These are phyloP conservation scores for Cytospora leucostoma DNA, from an alignment of 2,329 filamentous ascomycete species.

Conservation along the genomic window DNA sequence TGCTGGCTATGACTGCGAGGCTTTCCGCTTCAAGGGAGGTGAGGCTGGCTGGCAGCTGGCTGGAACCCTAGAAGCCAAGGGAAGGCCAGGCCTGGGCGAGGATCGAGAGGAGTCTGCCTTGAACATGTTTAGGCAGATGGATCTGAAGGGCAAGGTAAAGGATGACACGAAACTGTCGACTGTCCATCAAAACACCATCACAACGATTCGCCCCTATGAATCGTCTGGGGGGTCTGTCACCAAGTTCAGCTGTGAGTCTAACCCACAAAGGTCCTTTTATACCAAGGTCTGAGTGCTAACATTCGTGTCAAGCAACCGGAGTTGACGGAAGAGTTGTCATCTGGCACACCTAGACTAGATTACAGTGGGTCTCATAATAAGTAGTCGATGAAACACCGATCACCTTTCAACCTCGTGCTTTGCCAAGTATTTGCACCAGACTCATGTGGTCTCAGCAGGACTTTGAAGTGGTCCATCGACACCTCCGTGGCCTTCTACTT, in stretches of 20 bases:
- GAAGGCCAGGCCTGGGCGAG: slow-evolving; percentile 60
- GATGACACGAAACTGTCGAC: slow-evolving; percentile 95
- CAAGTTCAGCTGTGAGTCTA: slow-evolving; percentile 82
- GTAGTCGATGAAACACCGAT: slow-evolving; percentile 13
- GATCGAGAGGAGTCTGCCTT: slow-evolving; percentile 85
- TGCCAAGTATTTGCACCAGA: slow-evolving; percentile 14
- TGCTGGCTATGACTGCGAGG: slow-evolving; percentile 87
- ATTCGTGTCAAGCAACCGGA: slow-evolving; percentile 63
- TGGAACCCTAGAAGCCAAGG: slow-evolving; percentile 78
- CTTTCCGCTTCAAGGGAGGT: slow-evolving; percentile 82
- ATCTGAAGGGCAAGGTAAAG: slow-evolving; percentile 88
- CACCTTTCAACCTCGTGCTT: slow-evolving; percentile 22
- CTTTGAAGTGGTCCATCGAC: slow-evolving; percentile 11
- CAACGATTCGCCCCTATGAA: slow-evolving; percentile 77
- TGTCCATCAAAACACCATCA: slow-evolving; percentile 95
- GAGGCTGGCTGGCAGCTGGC: slow-evolving; percentile 80
- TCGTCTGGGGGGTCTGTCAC: slow-evolving; percentile 63
- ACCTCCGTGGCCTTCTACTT: slow-evolving; percentile 12
- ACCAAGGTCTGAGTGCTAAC: slow-evolving; percentile 33
- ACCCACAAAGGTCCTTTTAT: slow-evolving; percentile 26
- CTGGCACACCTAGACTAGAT: slow-evolving; percentile 62
- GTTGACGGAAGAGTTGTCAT: slow-evolving; percentile 82
- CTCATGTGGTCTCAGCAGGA: slow-evolving; percentile 26
- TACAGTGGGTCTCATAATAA: slow-evolving; percentile 27
- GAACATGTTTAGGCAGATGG: slow-evolving; percentile 99